Evolutionary conservation across 371 early-diverging fungal species (phyloP).

Genomic region (Phascolomyces articulosus): DNA sequence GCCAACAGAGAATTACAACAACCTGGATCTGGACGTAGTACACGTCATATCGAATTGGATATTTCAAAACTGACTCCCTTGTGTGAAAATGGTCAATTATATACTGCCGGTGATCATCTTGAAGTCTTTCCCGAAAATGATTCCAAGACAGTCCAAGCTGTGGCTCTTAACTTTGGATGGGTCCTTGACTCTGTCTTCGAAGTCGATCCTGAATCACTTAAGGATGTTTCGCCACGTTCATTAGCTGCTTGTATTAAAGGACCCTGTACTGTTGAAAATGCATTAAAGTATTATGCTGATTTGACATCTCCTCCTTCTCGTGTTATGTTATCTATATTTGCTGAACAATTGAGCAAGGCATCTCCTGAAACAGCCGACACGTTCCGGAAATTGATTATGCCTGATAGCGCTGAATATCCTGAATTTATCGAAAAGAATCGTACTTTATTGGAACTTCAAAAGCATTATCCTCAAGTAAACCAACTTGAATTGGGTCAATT

Average conservation of each 20-base stretch:
- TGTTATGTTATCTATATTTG: slow-evolving; percentile 41
- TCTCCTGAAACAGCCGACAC: slow-evolving; percentile 40
- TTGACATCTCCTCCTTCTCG: slow-evolving; percentile 51
- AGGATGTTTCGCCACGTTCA: slow-evolving; percentile 49
- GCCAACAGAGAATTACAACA: slow-evolving; percentile 42
- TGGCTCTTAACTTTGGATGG: slow-evolving; percentile 51
- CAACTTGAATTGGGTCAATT: slow-evolving; percentile 48
- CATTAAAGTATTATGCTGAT: slow-evolving; percentile 55
- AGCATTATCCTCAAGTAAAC: slow-evolving; percentile 47
- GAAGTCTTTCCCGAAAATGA: slow-evolving; percentile 58
- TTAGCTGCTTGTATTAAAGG: slow-evolving; percentile 49
- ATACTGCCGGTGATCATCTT: slow-evolving; percentile 60
- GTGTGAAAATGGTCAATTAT: slow-evolving; percentile 27
- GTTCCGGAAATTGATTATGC: slow-evolving; percentile 35
- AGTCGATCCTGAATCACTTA: slow-evolving; percentile 33
- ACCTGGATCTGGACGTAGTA: slow-evolving; percentile 40
- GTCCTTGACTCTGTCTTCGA: slow-evolving; percentile 59
- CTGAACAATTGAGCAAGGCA: slow-evolving; percentile 36
- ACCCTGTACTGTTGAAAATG: slow-evolving; percentile 52
- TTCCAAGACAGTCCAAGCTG: slow-evolving; percentile 34
- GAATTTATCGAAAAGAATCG: slow-evolving; percentile 48
- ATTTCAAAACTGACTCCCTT: slow-evolving; percentile 26
- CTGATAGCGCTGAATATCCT: slow-evolving; percentile 45
- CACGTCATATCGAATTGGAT: slow-evolving; percentile 54
- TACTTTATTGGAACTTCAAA: slow-evolving; percentile 50